A percentile compares a stretch with the other conserved stretches of the same genome.
Evolutionary conservation across 2,329 filamentous ascomycete genomes (phyloP).

Genomic region (Biscogniauxia sp.): DNA sequence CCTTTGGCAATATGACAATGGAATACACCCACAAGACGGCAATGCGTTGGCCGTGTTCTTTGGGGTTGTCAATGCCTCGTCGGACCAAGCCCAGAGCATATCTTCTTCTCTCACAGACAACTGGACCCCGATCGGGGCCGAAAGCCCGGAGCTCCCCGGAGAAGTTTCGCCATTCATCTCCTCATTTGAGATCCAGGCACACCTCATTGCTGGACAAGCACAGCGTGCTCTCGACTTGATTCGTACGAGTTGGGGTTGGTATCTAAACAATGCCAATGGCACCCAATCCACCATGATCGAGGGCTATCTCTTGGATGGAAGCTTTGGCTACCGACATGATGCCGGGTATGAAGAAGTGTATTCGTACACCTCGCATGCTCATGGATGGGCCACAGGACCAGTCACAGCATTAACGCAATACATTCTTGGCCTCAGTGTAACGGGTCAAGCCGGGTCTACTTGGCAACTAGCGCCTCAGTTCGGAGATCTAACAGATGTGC

Average conservation of each 20-base stretch:
- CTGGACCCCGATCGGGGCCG: conserved; percentile 55
- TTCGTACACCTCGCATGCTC: conserved; percentile 46
- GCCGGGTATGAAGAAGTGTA: conserved; percentile 50
- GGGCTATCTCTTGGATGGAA: conserved; percentile 55
- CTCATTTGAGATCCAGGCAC: conserved; percentile 58
- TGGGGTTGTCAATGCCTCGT: conserved; percentile 38
- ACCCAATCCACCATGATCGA: conserved; percentile 59
- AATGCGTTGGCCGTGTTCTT: conserved; percentile 56
- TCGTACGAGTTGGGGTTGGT: conserved; percentile 59
- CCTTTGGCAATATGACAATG: conserved; percentile 34
- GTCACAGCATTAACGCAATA: conserved; percentile 44
- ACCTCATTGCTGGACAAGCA: conserved; percentile 47
- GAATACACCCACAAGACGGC: conserved; percentile 58
- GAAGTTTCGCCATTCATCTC: conserved; percentile 59
- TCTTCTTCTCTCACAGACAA: conserved; percentile 45
- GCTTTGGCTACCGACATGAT: conserved; percentile 54
- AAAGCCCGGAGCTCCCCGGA: conserved; percentile 53
- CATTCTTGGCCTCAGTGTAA: conserved; percentile 42
- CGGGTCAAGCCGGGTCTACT: conserved; percentile 32
- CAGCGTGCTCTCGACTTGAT: conserved; percentile 55
- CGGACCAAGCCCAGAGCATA: conserved; percentile 37
- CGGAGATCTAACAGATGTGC: conserved; percentile 36
- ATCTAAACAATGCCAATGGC: conserved; percentile 54
- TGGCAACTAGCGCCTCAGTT: conserved; percentile 41
- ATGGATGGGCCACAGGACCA: conserved; percentile 50